Evolutionary conservation across 2,329 filamentous ascomycete species (phyloP).

Genomic region (Penicillium sclerotiorum): DNA sequence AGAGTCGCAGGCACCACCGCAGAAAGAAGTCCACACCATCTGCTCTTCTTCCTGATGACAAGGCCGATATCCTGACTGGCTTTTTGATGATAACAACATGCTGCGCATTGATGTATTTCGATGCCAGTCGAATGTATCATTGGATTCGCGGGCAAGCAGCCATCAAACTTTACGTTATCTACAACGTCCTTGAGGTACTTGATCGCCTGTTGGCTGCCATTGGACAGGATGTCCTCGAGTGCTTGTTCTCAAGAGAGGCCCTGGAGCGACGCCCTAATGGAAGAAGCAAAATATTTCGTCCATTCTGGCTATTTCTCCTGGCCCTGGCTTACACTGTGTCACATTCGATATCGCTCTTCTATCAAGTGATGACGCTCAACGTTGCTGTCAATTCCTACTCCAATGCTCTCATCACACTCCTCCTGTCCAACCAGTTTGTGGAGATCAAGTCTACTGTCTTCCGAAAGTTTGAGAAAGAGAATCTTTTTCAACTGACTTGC

Average conservation of each 20-base stretch:
- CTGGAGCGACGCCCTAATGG: slow-evolving; percentile 85
- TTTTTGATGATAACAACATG: slow-evolving; percentile 85
- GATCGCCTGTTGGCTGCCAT: slow-evolving; percentile 88
- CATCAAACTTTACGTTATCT: slow-evolving; percentile 98
- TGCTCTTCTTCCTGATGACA: slow-evolving; percentile 81
- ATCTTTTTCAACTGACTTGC: slow-evolving; percentile 92
- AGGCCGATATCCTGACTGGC: slow-evolving; percentile 92
- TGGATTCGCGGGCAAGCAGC: slow-evolving; percentile 94
- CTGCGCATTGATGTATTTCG: slow-evolving; percentile 81
- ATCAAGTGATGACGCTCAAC: slow-evolving; percentile 96
- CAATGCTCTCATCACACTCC: slow-evolving; percentile 86
- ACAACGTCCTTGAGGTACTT: slow-evolving; percentile 89
- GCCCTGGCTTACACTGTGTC: slow-evolving; percentile 84
- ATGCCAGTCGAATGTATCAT: slow-evolving; percentile 97
- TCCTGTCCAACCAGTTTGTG: slow-evolving; percentile 97
- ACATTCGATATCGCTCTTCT: slow-evolving; percentile 87
- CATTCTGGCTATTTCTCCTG: slow-evolving; percentile 87
- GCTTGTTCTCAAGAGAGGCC: slow-evolving; percentile 89
- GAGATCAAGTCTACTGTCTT: slow-evolving; percentile 99
- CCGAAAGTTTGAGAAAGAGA: slow-evolving; percentile 98
- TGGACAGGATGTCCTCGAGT: slow-evolving; percentile 95
- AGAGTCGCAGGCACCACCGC: slow-evolving; percentile 58
- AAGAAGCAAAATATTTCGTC: slow-evolving; percentile 85
- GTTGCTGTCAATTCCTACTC: slow-evolving; percentile 99
- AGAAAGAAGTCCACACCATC: slow-evolving; percentile 85